phyloP scores from a whole-genome alignment of 495 filamentous ascomycete species.

The Arthonia radiata region DNA sequence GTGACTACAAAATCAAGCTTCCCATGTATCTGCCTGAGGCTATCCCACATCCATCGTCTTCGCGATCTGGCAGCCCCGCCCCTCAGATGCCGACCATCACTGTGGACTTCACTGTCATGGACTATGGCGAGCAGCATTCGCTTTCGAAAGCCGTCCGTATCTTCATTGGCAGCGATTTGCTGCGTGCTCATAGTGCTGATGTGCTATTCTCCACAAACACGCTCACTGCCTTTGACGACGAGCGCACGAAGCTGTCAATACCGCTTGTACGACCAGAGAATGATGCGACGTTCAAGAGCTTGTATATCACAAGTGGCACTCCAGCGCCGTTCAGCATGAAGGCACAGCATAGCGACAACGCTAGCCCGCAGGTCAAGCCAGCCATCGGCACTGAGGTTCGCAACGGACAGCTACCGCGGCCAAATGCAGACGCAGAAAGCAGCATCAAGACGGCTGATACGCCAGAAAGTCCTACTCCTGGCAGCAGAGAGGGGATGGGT shows the following conservation, averaged over 20 bases:
- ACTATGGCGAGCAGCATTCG: conserved; percentile 19
- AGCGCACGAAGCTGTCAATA: conserved; percentile 68
- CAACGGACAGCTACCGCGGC: too few species aligned
- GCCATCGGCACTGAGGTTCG: too few species aligned
- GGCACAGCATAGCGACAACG: too few species aligned
- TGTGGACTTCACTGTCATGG: conserved; percentile 49
- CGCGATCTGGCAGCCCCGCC: conserved; percentile 44
- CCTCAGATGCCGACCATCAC: conserved; percentile 60
- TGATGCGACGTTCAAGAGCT: conserved; percentile 48
- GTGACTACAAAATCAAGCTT: conserved; percentile 41
- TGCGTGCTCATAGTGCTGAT: conserved; percentile 73
- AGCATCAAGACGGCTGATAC: too few species aligned
- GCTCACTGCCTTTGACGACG: conserved; percentile 65
- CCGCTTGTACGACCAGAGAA: conserved; percentile 87
- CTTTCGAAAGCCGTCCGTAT: conserved; percentile 40
- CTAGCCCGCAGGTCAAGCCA: too few species aligned
- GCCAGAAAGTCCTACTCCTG: too few species aligned
- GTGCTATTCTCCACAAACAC: conserved; percentile 77
- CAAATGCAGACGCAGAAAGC: too few species aligned
- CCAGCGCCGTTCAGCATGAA: too few species aligned
- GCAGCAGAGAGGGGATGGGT: too few species aligned
- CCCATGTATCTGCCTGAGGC: conserved; percentile 80
- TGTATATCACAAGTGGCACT: conserved; percentile 32
- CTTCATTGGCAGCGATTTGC: conserved; percentile 65
- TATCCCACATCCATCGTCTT: conserved; percentile 46